Percentiles rank a stretch among this genome's conserved stretches.
phyloP scores from a whole-genome alignment of 2,329 filamentous ascomycete genomes.

The Cucurbitaria berberidis region DNA sequence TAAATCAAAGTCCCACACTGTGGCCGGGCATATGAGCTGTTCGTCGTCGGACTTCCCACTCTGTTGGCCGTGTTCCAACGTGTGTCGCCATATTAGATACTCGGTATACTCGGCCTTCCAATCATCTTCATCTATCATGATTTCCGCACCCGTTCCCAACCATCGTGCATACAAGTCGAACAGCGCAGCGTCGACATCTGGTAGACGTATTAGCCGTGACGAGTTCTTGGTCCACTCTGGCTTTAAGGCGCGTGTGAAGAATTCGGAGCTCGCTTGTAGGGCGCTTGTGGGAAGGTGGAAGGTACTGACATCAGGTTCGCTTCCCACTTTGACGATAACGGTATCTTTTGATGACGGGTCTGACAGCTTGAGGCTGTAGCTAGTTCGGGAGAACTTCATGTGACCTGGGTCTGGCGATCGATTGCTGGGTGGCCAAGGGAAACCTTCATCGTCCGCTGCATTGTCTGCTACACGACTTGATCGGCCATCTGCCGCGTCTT shows the following conservation, averaged over 20 bases:
- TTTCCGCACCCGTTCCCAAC: conserved; percentile 1
- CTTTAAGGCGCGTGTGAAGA: conserved; percentile 5
- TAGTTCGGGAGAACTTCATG: background rate
- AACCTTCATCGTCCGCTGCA: background rate
- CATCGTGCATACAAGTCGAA: conserved; percentile 8
- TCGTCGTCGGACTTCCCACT: background rate
- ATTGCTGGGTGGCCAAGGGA: background rate
- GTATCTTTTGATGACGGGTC: background rate
- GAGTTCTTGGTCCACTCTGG: background rate
- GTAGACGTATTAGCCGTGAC: background rate
- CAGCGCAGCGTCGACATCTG: background rate
- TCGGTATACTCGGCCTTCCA: conserved; percentile 7
- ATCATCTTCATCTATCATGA: conserved; percentile 1
- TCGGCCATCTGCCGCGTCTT: background rate
- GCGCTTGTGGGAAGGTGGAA: background rate
- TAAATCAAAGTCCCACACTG: conserved; percentile 8
- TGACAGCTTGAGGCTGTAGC: background rate
- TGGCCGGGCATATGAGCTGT: background rate
- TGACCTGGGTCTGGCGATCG: background rate
- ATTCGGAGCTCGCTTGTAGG: background rate
- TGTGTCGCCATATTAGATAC: background rate
- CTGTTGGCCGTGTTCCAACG: background rate
- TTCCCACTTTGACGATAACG: background rate
- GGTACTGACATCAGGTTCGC: background rate
- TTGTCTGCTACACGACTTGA: background rate